A percentile compares a stretch with the other conserved stretches of the same genome.
phyloP scores from a whole-genome alignment of 306 rosid genomes.

The Fragaria nilgerrensis region DNA sequence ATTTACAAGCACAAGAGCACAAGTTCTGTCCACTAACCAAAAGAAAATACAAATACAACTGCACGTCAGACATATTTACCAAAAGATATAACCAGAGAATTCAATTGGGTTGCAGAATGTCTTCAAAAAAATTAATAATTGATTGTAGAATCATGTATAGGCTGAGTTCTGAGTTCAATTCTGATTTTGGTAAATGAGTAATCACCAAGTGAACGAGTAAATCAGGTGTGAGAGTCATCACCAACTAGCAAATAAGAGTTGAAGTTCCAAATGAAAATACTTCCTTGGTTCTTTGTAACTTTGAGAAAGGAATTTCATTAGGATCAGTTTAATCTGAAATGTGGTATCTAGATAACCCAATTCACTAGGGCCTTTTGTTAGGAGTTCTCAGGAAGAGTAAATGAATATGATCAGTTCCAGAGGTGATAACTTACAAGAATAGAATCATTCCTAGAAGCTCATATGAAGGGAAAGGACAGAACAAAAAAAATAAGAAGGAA shows the following conservation, averaged over 20 bases:
- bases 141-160: no score
- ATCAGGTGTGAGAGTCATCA: neutral
- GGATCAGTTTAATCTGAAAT: neutral
- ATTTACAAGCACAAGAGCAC: no score
- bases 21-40: no score
- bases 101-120: no score
- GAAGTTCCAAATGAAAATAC: neutral
- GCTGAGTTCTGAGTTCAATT: no score
- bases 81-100: no score
- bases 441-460: neutral
- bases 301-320: neutral
- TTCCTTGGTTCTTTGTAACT: neutral
- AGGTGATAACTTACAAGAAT: neutral
- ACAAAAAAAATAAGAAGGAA: neutral
- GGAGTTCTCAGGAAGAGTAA: neutral
- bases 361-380: neutral
- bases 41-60: no score
- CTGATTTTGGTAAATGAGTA: no score
- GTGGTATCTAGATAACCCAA: neutral
- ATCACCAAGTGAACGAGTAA: neutral
- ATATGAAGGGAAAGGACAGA: neutral
- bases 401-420: neutral
- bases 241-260: neutral
- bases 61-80: no score
- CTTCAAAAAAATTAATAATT: no score